Evolutionary conservation across 148 eudicot genomes (phyloP), one percentile per base, ranked within the genome.

Genomic region (Rhododendron henanense): DNA sequence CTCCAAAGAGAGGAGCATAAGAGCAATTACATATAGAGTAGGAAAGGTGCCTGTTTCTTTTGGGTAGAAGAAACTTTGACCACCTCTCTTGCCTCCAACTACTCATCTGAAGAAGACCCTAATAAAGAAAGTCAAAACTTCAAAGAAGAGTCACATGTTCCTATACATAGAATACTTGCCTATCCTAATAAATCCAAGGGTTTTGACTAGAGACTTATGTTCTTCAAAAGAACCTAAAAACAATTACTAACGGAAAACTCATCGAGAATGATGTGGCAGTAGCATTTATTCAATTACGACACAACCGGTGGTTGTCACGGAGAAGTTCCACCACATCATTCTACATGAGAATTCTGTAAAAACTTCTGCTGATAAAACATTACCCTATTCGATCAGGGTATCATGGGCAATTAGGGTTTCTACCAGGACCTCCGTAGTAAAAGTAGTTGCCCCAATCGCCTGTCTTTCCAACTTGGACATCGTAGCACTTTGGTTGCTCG

Each of bases 371-470:
- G 9, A 65, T 65, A 65, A 10, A 4, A 28, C 2, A 41, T 21
- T n/a, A 5, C 45, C 45, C 45, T 6, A 41, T 45, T 55, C 2
- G 6, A 78, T 5, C 9, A 1, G 13, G 51, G 6, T 59, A 8
- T 93, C 89, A 96, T 53, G 94, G 93, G 83, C 99, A 96, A 81
- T 92, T 92, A 0, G 92, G 86, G 86, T 94, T 96, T 83, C 90
- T 90, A 33, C 99, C 99, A 39, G 99, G 98, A 50, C 98, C 99
- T 14, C 99, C 99, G 84, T 92, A 96, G 93, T 92, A 96, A 82
- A 96, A 94, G 89, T 84, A 92, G 73, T 87, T 90, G 71, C 97
- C 98, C 97, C 99, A 95, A 25, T 90, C 95, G 9, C 90, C 94
- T 71, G 90, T 92, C 84, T 88, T 95, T 53, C 98, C 99, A 1